Base-by-base conservation (phyloP, 2,329 filamentous ascomycete genomes). In the Periconia sp. region DNA sequence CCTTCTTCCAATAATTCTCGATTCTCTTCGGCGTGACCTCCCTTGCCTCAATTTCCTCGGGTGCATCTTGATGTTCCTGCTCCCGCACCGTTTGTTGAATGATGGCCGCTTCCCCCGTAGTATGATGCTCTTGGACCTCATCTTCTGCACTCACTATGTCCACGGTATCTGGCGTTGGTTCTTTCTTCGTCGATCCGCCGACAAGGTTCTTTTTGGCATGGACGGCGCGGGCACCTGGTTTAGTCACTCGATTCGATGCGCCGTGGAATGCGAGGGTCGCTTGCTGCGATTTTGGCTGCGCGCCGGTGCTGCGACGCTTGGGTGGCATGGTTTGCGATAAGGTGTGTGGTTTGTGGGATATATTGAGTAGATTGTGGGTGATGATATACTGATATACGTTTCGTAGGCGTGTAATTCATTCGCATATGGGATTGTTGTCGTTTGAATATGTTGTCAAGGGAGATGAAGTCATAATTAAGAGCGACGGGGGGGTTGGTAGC, bases 1-100 rank as follows among this genome's bases (percentile, higher is more conserved):
- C 85, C 11, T 74, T 74, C 60, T 79, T 79, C 92, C 92, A 97
- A 72, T 96, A 97, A 66, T 79, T 81, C 63, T 83, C 83, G 58
- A 97, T 86, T 64, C 91, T 85, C 45, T 81, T 77, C 52, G 89
- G 82, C 8, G 82, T 83, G 41, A 95, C 75, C 60, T 84, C 82
- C 58, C 84, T 79, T 1, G 91, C 92, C 55, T 75, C 76, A 20
- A 80, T 62, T 63, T 89, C 77, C 53, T 80, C 76, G 55, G 59
- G 62, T 61, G 51, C 61, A 58, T 55, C 61, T 50, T 62, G 53
- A 14, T 50, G 50, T 49, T 62, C 52, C 53, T 65, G 63, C 43
- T 61, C 61, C 45, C 63, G 74, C 50, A 71, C 60, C 7, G 66
- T 64, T 61, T 76, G 75, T 53, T 76, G 64, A 50, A 70, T 61